phyloP scores from a whole-genome alignment of 2,329 filamentous ascomycete genomes.

The Fusarium goolgardi region DNA sequence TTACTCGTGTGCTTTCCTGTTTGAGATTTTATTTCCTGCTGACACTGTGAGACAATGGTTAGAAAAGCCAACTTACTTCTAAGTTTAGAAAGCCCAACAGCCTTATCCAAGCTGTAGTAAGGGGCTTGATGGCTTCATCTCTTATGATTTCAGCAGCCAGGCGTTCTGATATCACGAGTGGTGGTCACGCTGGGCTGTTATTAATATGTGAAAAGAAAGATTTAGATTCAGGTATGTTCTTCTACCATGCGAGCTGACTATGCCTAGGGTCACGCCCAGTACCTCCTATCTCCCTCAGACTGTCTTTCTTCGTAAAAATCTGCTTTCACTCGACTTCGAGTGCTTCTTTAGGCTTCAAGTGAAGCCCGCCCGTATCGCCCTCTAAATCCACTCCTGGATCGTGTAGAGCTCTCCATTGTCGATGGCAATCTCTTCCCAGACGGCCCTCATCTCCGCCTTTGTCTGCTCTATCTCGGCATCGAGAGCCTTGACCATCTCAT shows the following conservation, averaged over 20 bases:
- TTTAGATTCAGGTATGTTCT: slow-evolving; percentile 44
- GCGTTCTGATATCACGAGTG: background rate
- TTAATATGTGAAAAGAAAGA: slow-evolving; percentile 8
- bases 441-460: slow-evolving; percentile 6
- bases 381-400: background rate
- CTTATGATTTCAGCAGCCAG: background rate
- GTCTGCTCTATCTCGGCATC: slow-evolving; percentile 15
- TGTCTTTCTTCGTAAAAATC: background rate
- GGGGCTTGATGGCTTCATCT: background rate
- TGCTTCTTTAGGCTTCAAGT: slow-evolving; percentile 4
- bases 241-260: slow-evolving; percentile 30
- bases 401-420: background rate
- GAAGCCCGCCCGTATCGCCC: background rate
- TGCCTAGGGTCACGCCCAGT: slow-evolving; percentile 26
- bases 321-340: background rate
- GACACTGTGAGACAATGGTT: slow-evolving; percentile 38
- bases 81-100: background rate
- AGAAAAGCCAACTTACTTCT: background rate
- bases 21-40: slow-evolving; percentile 45
- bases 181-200: background rate
- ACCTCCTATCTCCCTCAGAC: background rate
- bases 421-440: slow-evolving; percentile 18
- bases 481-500: slow-evolving; percentile 15
- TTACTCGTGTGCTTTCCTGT: slow-evolving; percentile 36
- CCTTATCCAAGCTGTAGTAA: background rate